Percentiles rank a stretch among this genome's conserved stretches.
Evolutionary conservation across 2,329 filamentous ascomycete species (phyloP).

Genomic region (Cylindrodendrum hubeiense): DNA sequence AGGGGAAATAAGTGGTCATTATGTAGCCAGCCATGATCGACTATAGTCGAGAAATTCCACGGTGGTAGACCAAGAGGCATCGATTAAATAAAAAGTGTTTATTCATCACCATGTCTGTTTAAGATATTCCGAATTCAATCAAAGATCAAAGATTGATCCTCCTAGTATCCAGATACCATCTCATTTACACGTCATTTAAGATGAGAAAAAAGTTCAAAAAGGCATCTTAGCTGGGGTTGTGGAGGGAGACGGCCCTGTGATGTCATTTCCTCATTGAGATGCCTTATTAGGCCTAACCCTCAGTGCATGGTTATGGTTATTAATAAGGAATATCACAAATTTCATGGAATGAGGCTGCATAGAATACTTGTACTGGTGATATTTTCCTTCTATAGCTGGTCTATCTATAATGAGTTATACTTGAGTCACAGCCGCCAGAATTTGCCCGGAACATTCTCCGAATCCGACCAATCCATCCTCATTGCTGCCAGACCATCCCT

Average conservation of each 20-base stretch:
- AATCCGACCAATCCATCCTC: slow-evolving; percentile 35
- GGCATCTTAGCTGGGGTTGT: too few relatives aligned
- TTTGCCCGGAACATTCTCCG: slow-evolving; percentile 34
- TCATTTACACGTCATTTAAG: too few relatives aligned
- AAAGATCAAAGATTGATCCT: too few relatives aligned
- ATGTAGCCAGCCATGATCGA: background rate
- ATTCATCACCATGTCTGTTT: background rate
- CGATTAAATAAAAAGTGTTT: background rate
- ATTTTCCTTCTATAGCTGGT: slow-evolving; percentile 4
- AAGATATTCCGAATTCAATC: too few relatives aligned
- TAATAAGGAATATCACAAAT: background rate
- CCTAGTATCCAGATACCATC: too few relatives aligned
- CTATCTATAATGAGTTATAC: slow-evolving; percentile 9
- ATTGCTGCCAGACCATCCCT: slow-evolving; percentile 28
- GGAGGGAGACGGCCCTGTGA: too few relatives aligned
- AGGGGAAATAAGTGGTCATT: background rate
- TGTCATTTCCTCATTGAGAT: too few relatives aligned
- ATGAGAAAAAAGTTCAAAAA: too few relatives aligned
- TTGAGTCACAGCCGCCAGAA: slow-evolving; percentile 9
- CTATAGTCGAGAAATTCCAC: background rate
- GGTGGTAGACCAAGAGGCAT: background rate
- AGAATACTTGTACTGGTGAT: background rate
- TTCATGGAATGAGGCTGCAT: background rate
- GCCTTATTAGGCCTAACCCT: background rate
- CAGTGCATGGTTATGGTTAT: background rate